Base-by-base conservation (phyloP, 106 monocot genomes). In the Chionographis japonica region DNA sequence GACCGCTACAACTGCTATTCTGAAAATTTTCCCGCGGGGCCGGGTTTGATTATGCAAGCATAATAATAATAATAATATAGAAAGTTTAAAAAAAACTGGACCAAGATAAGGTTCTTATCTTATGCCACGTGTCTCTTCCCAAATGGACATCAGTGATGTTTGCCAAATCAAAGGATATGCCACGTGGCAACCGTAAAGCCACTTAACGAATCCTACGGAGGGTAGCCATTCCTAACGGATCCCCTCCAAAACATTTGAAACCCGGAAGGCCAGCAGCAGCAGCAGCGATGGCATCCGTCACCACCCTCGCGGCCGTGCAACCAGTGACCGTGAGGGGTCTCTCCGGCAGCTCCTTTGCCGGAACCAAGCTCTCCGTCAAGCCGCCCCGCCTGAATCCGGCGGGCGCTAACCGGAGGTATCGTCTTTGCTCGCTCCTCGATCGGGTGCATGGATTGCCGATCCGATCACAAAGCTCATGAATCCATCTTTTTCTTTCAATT, bases 291-390 rank as follows among this genome's bases (percentile, higher is more conserved):
- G 88, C 88, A 16, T 78, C 84, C 59, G 56, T 81, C 19, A 74
- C 74, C 39, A 59, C 84, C 19, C 46, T 71, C 19, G 83, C 77
- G 4, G 69, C 71, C 42, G 77, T 60, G 35, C 80, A 75, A 36
- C 84, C 84, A 0, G 78, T 72, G 4, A 62, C 84, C 60, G 72
- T 77, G 37, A 83, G 66, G 50, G 83, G 79, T 61, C 80, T 87
- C 59, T 73, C 69, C 15, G 87, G 80, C 63, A 78, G 84, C 78
- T 78, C 80, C 49, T 13, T 88, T 13, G 38, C 54, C 35, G 88
- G 88, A 41, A 75, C 63, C 42, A 77, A 68, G 56, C 75, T 88
- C 60, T 17, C 68, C 40, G 39, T 88, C 56, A 83, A 61, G 59
- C 68, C 74, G 2, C 15, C 61, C 35, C 58, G 75, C 60, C 73